Conservation (phyloP, 2,329 filamentous ascomycete genomes). For the Lasiodiplodia citricola region DNA sequence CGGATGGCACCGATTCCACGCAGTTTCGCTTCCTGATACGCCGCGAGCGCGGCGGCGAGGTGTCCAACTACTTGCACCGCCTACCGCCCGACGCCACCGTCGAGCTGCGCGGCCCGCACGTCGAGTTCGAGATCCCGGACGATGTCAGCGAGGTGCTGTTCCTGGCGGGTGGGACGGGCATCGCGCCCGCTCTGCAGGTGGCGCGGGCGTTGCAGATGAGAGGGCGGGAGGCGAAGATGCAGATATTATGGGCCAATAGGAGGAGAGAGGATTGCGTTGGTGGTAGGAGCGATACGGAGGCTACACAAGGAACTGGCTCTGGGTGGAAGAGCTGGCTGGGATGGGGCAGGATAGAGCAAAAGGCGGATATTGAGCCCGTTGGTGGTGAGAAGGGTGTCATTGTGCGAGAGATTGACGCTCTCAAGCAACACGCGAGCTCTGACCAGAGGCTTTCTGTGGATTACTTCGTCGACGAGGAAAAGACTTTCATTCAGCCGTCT, state of each 20-base stretch:
- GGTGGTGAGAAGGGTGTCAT: conserved; percentile 54
- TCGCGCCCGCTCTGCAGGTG: conserved; percentile 86
- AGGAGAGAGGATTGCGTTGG: conserved; percentile 68
- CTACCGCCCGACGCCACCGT: conserved; percentile 68
- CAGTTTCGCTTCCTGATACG: conserved; percentile 75
- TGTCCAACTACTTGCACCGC: conserved; percentile 78
- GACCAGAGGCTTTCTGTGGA: conserved; percentile 56
- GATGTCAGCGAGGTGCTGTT: conserved; percentile 71
- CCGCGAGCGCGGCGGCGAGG: conserved; percentile 79
- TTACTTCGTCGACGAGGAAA: conserved; percentile 84
- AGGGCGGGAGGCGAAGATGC: conserved; percentile 53
- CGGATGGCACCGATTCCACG: background rate
- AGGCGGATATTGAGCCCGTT: conserved; percentile 35
- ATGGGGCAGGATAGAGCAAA: background rate
- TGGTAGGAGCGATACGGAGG: conserved; percentile 58
- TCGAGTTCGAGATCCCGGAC: conserved; percentile 66
- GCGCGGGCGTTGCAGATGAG: conserved; percentile 63
- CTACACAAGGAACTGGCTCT: background rate
- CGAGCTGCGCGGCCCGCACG: conserved; percentile 78
- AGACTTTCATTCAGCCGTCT: conserved; percentile 61
- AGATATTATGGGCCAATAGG: conserved; percentile 84
- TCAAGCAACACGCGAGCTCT: conserved; percentile 58
- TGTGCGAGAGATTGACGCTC: conserved; percentile 64
- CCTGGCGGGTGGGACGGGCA: conserved; percentile 88
- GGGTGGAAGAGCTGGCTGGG: conserved; percentile 14